Conservation (phyloP, 768 basidiomycete species). For the Amanita muscaria region DNA sequence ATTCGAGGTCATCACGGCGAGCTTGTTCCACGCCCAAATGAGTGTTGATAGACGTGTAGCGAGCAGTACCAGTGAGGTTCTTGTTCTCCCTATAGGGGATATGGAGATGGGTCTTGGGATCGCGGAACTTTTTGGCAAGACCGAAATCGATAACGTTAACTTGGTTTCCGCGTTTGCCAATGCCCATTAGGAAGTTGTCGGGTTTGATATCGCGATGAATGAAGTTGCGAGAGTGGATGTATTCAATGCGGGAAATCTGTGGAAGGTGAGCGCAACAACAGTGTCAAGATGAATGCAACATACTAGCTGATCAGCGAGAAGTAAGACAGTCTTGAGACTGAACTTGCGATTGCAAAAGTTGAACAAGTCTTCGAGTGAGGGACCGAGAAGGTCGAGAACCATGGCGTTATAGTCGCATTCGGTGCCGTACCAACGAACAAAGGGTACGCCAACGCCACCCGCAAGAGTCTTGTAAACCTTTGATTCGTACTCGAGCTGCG, state of each 20-base stretch:
- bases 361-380: constrained; percentile 86
- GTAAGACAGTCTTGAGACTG: constrained; percentile 90
- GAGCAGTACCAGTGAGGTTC: constrained; percentile 97
- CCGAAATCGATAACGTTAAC: constrained; percentile 99
- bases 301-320: constrained; percentile 94
- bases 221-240: constrained; percentile 99
- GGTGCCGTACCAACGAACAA: constrained; percentile 90
- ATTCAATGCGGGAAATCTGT: constrained; percentile 97
- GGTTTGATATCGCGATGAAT: constrained; percentile 98
- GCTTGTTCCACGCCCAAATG: constrained; percentile 98
- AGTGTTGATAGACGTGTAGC: constrained; percentile 99
- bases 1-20: constrained; percentile 95
- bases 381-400: constrained; percentile 95
- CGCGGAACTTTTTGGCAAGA: constrained; percentile 98
- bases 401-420: constrained; percentile 99
- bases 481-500: constrained; percentile 98
- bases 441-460: constrained; percentile 97
- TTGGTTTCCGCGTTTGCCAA: constrained; percentile 99
- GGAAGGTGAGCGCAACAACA: constrained; percentile 17
- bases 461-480: constrained; percentile 97
- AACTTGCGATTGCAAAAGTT: constrained; percentile 98
- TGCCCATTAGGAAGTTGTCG: constrained; percentile 99
- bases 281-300: constrained; percentile 22
- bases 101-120: constrained; percentile 99
- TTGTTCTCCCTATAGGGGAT: constrained; percentile 99